Percentiles rank a stretch among this genome's conserved stretches.
Evolutionary conservation across 345 rosid genomes (phyloP).

Genomic region (Salix caprea): DNA sequence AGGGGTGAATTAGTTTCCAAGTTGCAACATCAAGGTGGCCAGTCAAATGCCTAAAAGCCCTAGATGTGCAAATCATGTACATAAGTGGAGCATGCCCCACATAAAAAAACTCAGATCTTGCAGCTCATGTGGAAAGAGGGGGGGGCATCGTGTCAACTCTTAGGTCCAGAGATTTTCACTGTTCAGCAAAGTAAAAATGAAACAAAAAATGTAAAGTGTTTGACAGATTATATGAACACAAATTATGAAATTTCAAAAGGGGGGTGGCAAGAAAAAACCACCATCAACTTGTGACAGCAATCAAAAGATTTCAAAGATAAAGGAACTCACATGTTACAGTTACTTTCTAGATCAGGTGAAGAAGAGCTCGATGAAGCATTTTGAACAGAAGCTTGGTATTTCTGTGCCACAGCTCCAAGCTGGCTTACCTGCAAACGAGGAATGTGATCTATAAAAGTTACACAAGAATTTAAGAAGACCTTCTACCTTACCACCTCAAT

Average conservation of each 20-base stretch:
- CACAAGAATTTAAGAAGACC: background rate
- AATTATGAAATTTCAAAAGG: background rate
- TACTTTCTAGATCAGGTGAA: slow-evolving; percentile 70
- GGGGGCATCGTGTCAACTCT: background rate
- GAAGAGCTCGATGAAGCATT: slow-evolving; percentile 72
- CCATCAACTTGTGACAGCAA: background rate
- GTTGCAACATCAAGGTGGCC: background rate
- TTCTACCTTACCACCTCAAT: background rate
- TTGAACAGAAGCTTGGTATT: slow-evolving; percentile 84
- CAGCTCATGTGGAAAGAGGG: background rate
- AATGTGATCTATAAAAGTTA: too few species aligned
- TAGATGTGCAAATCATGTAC: background rate
- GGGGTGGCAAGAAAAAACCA: too few species aligned
- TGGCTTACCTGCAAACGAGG: slow-evolving; percentile 65
- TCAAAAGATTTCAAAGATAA: background rate
- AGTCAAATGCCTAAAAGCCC: background rate
- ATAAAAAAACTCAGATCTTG: too few species aligned
- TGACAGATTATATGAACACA: background rate
- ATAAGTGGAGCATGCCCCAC: background rate
- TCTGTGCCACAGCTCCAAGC: slow-evolving; percentile 84
- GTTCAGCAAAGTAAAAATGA: background rate
- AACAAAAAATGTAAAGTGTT: background rate
- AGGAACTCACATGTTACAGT: slow-evolving; percentile 74
- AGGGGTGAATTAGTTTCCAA: background rate
- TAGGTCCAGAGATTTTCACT: background rate